Percentiles rank a stretch among this genome's conserved stretches.
phyloP scores from a whole-genome alignment of 495 filamentous ascomycete species.

The Lasiosphaeria hispida region DNA sequence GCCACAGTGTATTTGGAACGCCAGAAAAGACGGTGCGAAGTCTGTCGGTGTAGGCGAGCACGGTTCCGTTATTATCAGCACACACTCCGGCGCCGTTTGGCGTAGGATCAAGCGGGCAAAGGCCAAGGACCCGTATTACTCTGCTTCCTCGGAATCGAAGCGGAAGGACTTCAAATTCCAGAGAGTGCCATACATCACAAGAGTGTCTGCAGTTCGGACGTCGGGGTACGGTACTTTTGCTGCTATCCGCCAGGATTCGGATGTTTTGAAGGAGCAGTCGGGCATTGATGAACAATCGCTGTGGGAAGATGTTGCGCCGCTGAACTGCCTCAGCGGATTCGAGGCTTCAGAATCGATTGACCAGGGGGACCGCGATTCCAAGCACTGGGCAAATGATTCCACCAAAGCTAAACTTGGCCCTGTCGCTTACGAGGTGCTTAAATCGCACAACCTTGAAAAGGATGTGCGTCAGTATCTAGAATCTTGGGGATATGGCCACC shows the following conservation, averaged over 20 bases:
- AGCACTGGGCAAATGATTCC: constrained; percentile 35
- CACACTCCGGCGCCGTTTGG: constrained; percentile 89
- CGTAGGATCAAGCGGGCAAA: constrained; percentile 75
- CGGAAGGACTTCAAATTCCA: constrained; percentile 91
- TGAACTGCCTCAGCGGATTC: constrained; percentile 61
- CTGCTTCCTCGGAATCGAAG: constrained; percentile 49
- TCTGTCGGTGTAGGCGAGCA: constrained; percentile 89
- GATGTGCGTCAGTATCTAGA: constrained; percentile 47
- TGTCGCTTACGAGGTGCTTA: constrained; percentile 48
- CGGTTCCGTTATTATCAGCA: constrained; percentile 92
- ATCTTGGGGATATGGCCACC: constrained; percentile 32
- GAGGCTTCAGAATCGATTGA: constrained; percentile 31
- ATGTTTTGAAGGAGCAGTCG: constrained; percentile 75
- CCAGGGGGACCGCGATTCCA: constrained; percentile 31
- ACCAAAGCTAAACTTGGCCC: constrained; percentile 32
- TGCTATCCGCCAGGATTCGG: constrained; percentile 79
- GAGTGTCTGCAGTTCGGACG: constrained; percentile 77
- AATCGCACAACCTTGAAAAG: constrained; percentile 55
- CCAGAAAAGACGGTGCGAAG: constrained; percentile 74
- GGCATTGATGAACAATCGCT: constrained; percentile 59
- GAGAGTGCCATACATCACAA: constrained; percentile 80
- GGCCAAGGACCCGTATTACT: constrained; percentile 63
- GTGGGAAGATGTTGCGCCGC: constrained; percentile 68
- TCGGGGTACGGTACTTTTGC: constrained; percentile 87
- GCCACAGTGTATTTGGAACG: constrained; percentile 82